Percentiles rank a stretch among this genome's conserved stretches.
phyloP scores from a whole-genome alignment of 1,284 basidiomycete species.

The Vanrija sp. region DNA sequence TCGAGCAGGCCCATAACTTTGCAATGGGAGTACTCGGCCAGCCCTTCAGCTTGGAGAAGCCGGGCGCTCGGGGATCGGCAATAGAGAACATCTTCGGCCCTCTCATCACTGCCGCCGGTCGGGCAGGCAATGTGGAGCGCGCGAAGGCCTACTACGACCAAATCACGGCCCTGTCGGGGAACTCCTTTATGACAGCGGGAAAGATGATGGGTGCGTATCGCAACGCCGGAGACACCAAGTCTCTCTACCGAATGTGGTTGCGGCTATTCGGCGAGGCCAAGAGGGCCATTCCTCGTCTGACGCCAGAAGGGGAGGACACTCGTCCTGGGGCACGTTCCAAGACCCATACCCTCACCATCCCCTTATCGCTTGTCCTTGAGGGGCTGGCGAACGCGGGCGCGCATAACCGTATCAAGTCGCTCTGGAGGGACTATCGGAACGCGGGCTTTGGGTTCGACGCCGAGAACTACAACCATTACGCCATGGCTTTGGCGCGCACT shows the following conservation, averaged over 20 bases:
- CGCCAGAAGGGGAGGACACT: not conserved
- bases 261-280: constrained; percentile 7
- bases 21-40: constrained; percentile 29
- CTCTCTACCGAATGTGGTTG: constrained; percentile 62
- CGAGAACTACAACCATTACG: constrained; percentile 89
- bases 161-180: constrained; percentile 1
- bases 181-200: constrained; percentile 48
- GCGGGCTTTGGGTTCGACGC: constrained; percentile 80
- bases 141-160: constrained; percentile 58
- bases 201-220: constrained; percentile 74
- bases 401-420: constrained; percentile 61
- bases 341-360: constrained; percentile 64
- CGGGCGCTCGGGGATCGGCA: constrained; percentile 19
- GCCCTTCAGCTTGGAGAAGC: constrained; percentile 13
- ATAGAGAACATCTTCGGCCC: constrained; percentile 38
- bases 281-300: not conserved
- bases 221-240: constrained; percentile 57
- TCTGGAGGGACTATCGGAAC: constrained; percentile 64
- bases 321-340: not conserved
- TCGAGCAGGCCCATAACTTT: constrained; percentile 39
- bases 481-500: constrained; percentile 68
- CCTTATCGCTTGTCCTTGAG: constrained; percentile 81
- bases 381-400: constrained; percentile 63
- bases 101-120: constrained; percentile 32
- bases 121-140: constrained; percentile 27